Percentiles rank a stretch among this genome's conserved stretches.
Conservation (phyloP, 192 early-diverging fungal species). For the Rhizophagus clarus region DNA sequence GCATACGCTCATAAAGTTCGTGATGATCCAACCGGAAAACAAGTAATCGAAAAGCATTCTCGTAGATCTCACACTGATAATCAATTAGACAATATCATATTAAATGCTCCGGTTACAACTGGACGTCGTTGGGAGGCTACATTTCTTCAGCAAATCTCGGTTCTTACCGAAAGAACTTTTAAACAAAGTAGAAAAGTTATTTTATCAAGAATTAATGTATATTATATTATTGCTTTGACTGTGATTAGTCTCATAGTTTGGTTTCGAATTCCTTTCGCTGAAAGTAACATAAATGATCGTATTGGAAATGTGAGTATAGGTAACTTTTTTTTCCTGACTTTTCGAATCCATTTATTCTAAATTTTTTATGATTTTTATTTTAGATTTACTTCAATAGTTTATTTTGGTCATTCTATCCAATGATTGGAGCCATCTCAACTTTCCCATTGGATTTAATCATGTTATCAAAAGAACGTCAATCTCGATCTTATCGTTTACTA, state of each 20-base stretch:
- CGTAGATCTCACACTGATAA: background rate
- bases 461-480: slow-evolving; percentile 26
- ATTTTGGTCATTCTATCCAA: slow-evolving; percentile 24
- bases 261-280: background rate
- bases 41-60: background rate
- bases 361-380: background rate
- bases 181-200: slow-evolving; percentile 27
- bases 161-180: slow-evolving; percentile 19
- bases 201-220: background rate
- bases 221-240: slow-evolving; percentile 1
- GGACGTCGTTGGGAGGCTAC: slow-evolving; percentile 29
- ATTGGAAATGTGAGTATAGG: background rate
- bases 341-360: background rate
- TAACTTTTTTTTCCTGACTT: background rate
- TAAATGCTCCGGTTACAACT: too few species aligned
- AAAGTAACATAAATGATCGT: background rate
- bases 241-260: background rate
- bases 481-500: slow-evolving; percentile 27
- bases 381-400: background rate
- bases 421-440: background rate
- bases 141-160: slow-evolving; percentile 5
- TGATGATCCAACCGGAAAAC: too few species aligned
- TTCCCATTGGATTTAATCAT: slow-evolving; percentile 10
- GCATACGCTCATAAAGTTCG: too few species aligned
- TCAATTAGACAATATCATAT: background rate